Percentiles rank a stretch among this genome's conserved stretches.
Evolutionary conservation across 805 yeast genomes (phyloP).

Genomic region (Schizosaccharomyces lindneri): DNA sequence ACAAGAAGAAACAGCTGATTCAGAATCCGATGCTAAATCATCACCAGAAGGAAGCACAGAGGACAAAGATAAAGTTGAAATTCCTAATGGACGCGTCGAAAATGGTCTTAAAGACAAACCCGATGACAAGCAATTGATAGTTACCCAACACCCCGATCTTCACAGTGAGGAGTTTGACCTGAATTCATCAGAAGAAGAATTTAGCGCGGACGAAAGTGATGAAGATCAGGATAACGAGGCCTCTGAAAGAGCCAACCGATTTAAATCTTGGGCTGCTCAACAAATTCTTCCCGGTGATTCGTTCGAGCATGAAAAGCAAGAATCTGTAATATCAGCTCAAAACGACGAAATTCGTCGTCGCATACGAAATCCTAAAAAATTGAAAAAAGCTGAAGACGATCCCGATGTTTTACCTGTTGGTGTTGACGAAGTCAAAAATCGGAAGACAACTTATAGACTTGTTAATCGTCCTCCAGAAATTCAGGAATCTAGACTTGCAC

Average conservation of each 20-base stretch:
- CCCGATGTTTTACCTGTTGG: slow-evolving; percentile 37
- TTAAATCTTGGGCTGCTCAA: slow-evolving; percentile 72
- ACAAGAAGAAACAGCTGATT: background rate
- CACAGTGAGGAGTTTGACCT: slow-evolving; percentile 9
- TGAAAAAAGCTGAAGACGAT: slow-evolving; percentile 48
- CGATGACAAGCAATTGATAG: slow-evolving; percentile 5
- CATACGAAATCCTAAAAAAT: slow-evolving; percentile 12
- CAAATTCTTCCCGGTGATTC: slow-evolving; percentile 38
- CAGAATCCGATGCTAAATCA: too few species aligned
- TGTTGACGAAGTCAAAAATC: slow-evolving; percentile 16
- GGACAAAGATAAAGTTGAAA: slow-evolving; percentile 2
- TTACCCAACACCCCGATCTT: slow-evolving; percentile 17
- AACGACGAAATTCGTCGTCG: background rate
- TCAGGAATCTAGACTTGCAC: slow-evolving; percentile 37
- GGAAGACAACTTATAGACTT: slow-evolving; percentile 44
- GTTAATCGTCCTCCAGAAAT: slow-evolving; percentile 42
- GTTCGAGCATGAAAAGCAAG: background rate
- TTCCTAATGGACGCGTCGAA: slow-evolving; percentile 8
- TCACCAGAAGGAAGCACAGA: too few species aligned
- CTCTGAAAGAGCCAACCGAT: slow-evolving; percentile 29
- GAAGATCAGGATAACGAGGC: slow-evolving; percentile 20
- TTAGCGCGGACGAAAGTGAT: slow-evolving; percentile 5
- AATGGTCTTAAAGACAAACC: slow-evolving; percentile 11
- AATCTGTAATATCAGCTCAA: background rate
- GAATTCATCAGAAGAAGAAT: slow-evolving; percentile 6